Evolutionary conservation across 129 eudicot genomes (phyloP).

Genomic region (Lactuca saligna): DNA sequence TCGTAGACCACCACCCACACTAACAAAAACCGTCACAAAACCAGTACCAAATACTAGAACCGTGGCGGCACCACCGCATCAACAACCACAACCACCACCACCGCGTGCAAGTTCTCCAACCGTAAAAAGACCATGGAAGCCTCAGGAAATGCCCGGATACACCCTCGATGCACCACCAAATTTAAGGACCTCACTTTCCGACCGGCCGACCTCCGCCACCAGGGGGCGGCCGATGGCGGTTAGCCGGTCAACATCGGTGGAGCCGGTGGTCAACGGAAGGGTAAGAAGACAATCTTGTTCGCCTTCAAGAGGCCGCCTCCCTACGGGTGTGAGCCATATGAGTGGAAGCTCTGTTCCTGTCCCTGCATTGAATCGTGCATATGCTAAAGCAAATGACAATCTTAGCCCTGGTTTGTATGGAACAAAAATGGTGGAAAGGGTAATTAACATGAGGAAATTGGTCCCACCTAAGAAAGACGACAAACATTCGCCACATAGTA

Average conservation of each 20-base stretch:
- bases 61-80: constrained; percentile 13
- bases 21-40: constrained; percentile 39
- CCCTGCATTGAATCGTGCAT: constrained; percentile 61
- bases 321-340: constrained; percentile 55
- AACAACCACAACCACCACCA: constrained; percentile 14
- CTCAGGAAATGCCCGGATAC: constrained; percentile 96
- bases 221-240: constrained; percentile 76
- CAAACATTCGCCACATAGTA: constrained; percentile 79
- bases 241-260: constrained; percentile 77
- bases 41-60: constrained; percentile 40
- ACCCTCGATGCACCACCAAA: constrained; percentile 91
- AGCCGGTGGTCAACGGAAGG: constrained; percentile 67
- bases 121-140: constrained; percentile 79
- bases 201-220: constrained; percentile 72
- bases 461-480: constrained; percentile 82
- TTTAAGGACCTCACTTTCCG: constrained; percentile 74
- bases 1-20: constrained; percentile 59
- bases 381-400: constrained; percentile 82
- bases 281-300: constrained; percentile 91
- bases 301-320: constrained; percentile 91
- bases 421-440: constrained; percentile 95
- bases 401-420: constrained; percentile 80
- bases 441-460: constrained; percentile 83
- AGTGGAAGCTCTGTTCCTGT: constrained; percentile 90
- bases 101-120: constrained; percentile 73